Conservation (phyloP, 1,139 yeast species). For the Geotrichum siamense region DNA sequence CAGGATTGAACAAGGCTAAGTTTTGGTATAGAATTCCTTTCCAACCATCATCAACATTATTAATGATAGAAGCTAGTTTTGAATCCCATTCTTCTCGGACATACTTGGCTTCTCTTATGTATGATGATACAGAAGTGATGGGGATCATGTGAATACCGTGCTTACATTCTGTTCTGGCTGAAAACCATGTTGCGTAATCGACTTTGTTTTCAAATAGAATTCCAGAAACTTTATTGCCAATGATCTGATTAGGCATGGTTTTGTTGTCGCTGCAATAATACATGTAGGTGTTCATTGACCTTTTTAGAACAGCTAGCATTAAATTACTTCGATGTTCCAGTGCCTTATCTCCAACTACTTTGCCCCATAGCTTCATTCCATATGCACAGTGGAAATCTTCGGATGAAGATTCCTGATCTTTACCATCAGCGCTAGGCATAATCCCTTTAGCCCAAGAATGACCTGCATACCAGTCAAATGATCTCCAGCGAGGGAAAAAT, state of each 20-base stretch:
- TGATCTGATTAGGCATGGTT: conserved; percentile 45
- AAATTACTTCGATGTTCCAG: conserved; percentile 64
- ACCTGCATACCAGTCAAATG: conserved; percentile 71
- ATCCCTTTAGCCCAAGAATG: conserved; percentile 79
- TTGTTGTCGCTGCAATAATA: conserved; percentile 48
- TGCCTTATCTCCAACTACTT: conserved; percentile 50
- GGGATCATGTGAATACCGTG: conserved; percentile 95
- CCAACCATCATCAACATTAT: conserved; percentile 68
- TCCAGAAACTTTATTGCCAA: conserved; percentile 61
- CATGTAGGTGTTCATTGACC: conserved; percentile 58
- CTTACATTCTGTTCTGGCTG: conserved; percentile 62
- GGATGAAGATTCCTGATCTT: conserved; percentile 67
- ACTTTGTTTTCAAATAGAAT: conserved; percentile 72
- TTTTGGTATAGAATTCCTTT: conserved; percentile 71
- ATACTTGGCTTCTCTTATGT: conserved; percentile 56
- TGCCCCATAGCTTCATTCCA: conserved; percentile 71
- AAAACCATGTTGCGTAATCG: conserved; percentile 85
- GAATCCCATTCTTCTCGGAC: conserved; percentile 73
- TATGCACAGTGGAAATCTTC: conserved; percentile 65
- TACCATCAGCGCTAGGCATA: conserved; percentile 59
- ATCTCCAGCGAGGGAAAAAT: conserved; percentile 62
- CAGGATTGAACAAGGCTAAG: conserved; percentile 64
- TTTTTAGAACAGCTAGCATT: conserved; percentile 55
- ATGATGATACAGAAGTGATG: conserved; percentile 73
- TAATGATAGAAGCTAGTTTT: conserved; percentile 43